Evolutionary conservation across 495 filamentous ascomycete species (phyloP).

Genomic region (Aspergillus cristatus): DNA sequence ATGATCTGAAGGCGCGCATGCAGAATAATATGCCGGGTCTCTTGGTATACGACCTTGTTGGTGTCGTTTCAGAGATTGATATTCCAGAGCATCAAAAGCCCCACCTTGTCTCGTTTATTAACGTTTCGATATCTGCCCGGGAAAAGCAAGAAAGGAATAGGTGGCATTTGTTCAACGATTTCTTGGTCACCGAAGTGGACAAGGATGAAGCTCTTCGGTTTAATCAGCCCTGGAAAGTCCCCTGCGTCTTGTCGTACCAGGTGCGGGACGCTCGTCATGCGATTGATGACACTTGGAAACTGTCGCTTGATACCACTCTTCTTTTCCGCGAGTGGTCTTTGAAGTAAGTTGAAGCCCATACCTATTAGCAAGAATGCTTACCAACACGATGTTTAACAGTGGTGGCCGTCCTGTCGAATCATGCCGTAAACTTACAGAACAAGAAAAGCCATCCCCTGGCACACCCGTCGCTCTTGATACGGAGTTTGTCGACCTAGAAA

Average conservation of each 20-base stretch:
- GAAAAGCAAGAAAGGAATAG: slow-evolving; percentile 44
- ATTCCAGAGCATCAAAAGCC: slow-evolving; percentile 73
- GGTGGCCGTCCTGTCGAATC: slow-evolving; percentile 31
- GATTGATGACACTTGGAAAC: slow-evolving; percentile 80
- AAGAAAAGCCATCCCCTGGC: slow-evolving; percentile 58
- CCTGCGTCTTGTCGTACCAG: slow-evolving; percentile 80
- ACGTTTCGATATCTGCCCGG: slow-evolving; percentile 66
- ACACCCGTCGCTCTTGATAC: slow-evolving; percentile 86
- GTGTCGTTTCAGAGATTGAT: slow-evolving; percentile 80
- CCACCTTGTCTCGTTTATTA: slow-evolving; percentile 84
- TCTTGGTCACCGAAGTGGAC: slow-evolving; percentile 73
- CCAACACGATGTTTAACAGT: slow-evolving; percentile 10
- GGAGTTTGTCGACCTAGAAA: slow-evolving; percentile 85
- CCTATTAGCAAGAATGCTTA: background rate
- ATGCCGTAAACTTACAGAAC: slow-evolving; percentile 49
- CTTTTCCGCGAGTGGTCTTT: slow-evolving; percentile 66
- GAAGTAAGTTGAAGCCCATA: slow-evolving; percentile 36
- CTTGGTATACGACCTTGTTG: slow-evolving; percentile 83
- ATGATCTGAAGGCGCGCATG: slow-evolving; percentile 51
- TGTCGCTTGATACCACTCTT: slow-evolving; percentile 67
- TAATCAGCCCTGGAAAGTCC: slow-evolving; percentile 82
- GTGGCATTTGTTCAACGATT: slow-evolving; percentile 98
- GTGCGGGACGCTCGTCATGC: slow-evolving; percentile 60
- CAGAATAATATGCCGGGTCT: slow-evolving; percentile 59
- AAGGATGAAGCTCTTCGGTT: slow-evolving; percentile 80